phyloP scores from a whole-genome alignment of 2,329 filamentous ascomycete genomes.

The Onygenales sp. region DNA sequence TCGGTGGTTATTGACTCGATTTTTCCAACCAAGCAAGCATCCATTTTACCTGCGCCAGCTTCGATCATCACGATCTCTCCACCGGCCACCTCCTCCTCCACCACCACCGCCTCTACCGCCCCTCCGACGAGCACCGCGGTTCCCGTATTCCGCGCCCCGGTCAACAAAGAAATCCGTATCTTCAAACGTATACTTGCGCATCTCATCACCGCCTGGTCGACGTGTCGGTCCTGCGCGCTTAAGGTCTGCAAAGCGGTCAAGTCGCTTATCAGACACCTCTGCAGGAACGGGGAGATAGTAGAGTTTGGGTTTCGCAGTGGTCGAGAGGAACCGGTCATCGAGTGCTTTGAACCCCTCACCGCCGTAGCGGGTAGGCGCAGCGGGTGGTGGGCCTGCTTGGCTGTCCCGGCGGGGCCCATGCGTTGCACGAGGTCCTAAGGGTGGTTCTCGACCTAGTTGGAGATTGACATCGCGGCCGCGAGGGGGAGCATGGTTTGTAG shows the following conservation, averaged over 20 bases:
- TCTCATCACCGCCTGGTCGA: constrained; percentile 40
- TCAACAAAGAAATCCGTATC: constrained; percentile 58
- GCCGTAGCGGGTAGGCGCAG: not conserved
- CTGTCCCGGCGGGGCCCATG: constrained; percentile 16
- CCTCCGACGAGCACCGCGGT: constrained; percentile 29
- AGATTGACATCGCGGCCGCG: constrained; percentile 11
- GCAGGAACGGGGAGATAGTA: constrained; percentile 58
- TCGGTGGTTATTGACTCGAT: not conserved
- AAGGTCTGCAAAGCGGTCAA: constrained; percentile 47
- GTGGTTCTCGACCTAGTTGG: constrained; percentile 18
- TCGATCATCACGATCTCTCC: not conserved
- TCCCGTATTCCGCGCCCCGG: constrained; percentile 55
- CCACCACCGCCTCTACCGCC: constrained; percentile 22
- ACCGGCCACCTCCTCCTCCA: constrained; percentile 18
- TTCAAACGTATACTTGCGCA: constrained; percentile 66
- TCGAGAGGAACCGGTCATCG: constrained; percentile 52
- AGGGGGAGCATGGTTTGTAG: not conserved
- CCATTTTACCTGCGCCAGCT: constrained; percentile 13
- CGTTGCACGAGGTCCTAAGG: constrained; percentile 19
- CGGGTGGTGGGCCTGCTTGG: constrained; percentile 8
- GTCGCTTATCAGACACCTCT: constrained; percentile 54
- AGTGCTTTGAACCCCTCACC: constrained; percentile 45
- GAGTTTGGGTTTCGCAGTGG: constrained; percentile 52
- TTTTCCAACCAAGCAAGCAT: not conserved
- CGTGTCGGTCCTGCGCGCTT: constrained; percentile 29